Conservation (phyloP, 2,329 filamentous ascomycete genomes). For the Mollisiaceae sp. region DNA sequence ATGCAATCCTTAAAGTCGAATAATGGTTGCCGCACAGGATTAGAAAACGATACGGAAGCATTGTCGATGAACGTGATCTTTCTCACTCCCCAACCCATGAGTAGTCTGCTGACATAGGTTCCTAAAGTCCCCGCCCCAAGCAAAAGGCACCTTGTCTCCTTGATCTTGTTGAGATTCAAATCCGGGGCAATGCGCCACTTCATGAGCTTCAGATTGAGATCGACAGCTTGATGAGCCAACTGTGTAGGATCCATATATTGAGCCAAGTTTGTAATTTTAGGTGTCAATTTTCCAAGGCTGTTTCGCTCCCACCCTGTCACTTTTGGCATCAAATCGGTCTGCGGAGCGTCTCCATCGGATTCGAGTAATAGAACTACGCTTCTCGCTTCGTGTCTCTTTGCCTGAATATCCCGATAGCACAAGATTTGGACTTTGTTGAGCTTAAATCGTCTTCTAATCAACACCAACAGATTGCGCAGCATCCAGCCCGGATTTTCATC, state of each 20-base stretch:
- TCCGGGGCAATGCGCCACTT: conserved; percentile 96
- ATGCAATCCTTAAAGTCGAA: conserved; percentile 91
- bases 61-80: conserved; percentile 98
- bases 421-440: conserved; percentile 80
- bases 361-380: conserved; percentile 72
- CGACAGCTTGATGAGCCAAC: conserved; percentile 91
- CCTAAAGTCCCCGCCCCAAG: conserved; percentile 93
- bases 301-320: conserved; percentile 96
- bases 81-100: conserved; percentile 94
- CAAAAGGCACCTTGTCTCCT: conserved; percentile 85
- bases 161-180: conserved; percentile 86
- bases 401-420: conserved; percentile 86
- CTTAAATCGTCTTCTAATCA: conserved; percentile 82
- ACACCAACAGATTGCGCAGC: conserved; percentile 83
- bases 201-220: conserved; percentile 96
- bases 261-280: conserved; percentile 79
- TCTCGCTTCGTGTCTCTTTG: conserved; percentile 76
- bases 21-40: conserved; percentile 91
- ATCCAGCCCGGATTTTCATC: conserved; percentile 89
- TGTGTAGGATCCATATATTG: conserved; percentile 92
- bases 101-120: conserved; percentile 87
- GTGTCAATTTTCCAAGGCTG: conserved; percentile 74
- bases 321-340: conserved; percentile 70
- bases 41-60: conserved; percentile 90
- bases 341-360: conserved; percentile 36